Evolutionary conservation across 805 yeast genomes (phyloP), one percentile per base, ranked within the genome.

Genomic region (Brettanomyces custersianus): DNA sequence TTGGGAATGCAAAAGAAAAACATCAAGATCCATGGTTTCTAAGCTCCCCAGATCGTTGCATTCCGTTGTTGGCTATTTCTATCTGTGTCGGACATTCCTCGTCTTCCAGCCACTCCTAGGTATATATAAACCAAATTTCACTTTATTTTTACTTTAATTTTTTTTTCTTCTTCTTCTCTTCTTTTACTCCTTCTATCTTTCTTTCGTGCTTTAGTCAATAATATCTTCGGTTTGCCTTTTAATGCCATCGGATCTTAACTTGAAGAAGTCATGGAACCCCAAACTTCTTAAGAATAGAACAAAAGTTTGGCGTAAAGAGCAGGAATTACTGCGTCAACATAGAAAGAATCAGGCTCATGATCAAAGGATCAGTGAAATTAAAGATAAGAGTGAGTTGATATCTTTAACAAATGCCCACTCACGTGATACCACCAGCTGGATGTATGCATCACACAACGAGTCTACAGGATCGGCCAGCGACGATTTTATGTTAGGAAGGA

Each of bases 11-110:
- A 87, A 61, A 90, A 88, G 84, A 86, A 86, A 74, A 86, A 82
- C 67, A 90, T 90, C 68, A 92, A 92, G 72, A 84, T 92, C 62
- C 98, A 90, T 68, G 98, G 98, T 68, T 90, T 90, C 73, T 92
- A 71, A 71, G 21, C 9, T 7, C 12, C 15, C 15, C 22, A 7
- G 19, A 17, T 13, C 20, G 7, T 25, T 8, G 8, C 2, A 8
- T 25, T 22, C n/a, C 6, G 28, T 8, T n/a, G n/a, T 25, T 25
- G n/a, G 28, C 8, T 7, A 13, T 11, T 25, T 25, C 28, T 25
- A 15, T 6, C n/a, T 29, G 16, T 15, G 15, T 6, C 18, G 20
- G n/a, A 20, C 23, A 6, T 6, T 20, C 15, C 11, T 12, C 11
- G 8, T 20, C 16, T 21, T n/a, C 4, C 19, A n/a, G 22, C 22